A percentile compares a stretch with the other conserved stretches of the same genome.
These are phyloP conservation scores for Candida tibetensis DNA, from an alignment of 805 yeast species.

Conservation along the genomic window DNA sequence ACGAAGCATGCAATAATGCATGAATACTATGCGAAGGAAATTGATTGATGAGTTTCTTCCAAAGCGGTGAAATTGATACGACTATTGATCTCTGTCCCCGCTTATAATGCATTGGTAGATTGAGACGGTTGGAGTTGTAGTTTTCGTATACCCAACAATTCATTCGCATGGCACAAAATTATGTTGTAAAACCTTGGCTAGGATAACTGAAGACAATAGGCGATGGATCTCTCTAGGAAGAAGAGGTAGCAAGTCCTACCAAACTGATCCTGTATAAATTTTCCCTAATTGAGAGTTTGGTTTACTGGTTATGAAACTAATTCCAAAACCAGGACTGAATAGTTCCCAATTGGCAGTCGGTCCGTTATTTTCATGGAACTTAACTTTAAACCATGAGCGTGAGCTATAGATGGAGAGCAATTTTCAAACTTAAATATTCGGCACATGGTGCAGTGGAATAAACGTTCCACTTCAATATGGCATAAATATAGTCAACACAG, in stretches of 20 bases:
- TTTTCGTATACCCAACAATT: not conserved
- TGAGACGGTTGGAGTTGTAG: not conserved
- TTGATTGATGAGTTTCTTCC: not conserved
- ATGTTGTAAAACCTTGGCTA: not conserved
- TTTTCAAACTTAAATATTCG: too few species aligned
- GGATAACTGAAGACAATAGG: not conserved
- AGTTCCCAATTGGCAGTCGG: not conserved
- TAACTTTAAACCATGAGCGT: too few species aligned
- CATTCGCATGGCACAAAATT: not conserved
- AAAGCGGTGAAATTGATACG: not conserved
- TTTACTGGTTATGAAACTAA: not conserved
- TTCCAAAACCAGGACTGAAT: not conserved
- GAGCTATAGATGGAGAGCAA: too few species aligned
- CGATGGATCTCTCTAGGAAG: not conserved
- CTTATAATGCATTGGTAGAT: too few species aligned
- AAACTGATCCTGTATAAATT: not conserved
- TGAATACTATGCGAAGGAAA: too few species aligned
- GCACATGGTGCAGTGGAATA: too few species aligned
- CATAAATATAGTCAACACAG: too few species aligned
- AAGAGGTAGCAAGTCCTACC: too few species aligned
- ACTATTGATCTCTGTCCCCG: not conserved
- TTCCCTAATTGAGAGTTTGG: not conserved
- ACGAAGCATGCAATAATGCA: not conserved
- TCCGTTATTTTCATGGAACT: too few species aligned
- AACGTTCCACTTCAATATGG: too few species aligned